These are phyloP conservation scores for Acer campestre DNA, from an alignment of 345 rosid species.

Conservation along the genomic window DNA sequence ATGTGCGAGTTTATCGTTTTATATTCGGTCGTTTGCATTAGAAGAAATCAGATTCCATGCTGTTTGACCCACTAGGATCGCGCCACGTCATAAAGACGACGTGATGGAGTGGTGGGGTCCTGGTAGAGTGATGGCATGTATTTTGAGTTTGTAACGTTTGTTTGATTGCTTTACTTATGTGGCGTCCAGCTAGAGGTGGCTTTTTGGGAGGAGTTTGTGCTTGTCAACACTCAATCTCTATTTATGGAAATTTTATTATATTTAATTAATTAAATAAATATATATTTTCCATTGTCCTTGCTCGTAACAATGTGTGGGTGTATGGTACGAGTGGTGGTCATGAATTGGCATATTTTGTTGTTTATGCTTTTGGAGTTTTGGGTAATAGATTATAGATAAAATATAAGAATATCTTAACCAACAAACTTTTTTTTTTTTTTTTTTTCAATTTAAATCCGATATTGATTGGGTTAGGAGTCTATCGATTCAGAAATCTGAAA, in stretches of 20 bases:
- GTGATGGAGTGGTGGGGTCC: neutral
- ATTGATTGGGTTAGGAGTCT: no score
- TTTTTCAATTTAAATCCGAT: no score
- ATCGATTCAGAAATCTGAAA: no score
- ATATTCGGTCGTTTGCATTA: neutral
- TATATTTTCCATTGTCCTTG: neutral
- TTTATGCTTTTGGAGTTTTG: no score
- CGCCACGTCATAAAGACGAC: conserved; percentile 19
- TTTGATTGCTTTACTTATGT: neutral
- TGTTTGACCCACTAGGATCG: neutral
- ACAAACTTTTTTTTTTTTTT: no score
- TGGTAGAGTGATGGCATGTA: no score
- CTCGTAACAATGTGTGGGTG: no score
- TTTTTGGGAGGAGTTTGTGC: neutral
- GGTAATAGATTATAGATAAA: no score
- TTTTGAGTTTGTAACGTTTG: neutral
- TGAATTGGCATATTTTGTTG: no score
- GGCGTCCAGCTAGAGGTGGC: neutral
- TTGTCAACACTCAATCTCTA: neutral
- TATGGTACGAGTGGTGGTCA: no score
- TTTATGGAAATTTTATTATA: neutral
- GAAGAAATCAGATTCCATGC: neutral
- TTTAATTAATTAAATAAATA: neutral
- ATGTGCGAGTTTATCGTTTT: neutral
- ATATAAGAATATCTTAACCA: no score